Percentiles rank a stretch among this genome's conserved stretches.
Conservation (phyloP, 441 rosid species). For the Dalechampia spathulata region DNA sequence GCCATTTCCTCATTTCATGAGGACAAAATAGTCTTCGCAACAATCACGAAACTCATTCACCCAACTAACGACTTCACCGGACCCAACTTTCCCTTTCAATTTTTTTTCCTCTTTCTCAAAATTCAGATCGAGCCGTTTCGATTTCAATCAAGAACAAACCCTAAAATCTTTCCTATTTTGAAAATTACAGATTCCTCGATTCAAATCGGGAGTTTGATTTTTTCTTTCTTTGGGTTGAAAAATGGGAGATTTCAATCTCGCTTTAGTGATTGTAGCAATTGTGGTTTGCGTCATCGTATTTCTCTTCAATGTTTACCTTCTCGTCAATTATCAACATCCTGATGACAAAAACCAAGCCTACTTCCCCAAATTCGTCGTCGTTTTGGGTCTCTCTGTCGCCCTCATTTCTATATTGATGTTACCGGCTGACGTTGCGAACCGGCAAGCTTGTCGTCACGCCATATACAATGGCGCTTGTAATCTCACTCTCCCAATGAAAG, state of each 20-base stretch:
- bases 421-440: slow-evolving; percentile 95
- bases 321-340: slow-evolving; percentile 95
- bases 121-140: slow-evolving; percentile 1
- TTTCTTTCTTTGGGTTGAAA: too few species aligned
- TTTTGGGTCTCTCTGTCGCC: slow-evolving; percentile 78
- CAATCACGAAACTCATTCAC: background rate
- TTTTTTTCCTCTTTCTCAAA: slow-evolving; percentile 2
- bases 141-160: slow-evolving; percentile 24
- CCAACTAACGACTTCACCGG: slow-evolving; percentile 33
- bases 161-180: slow-evolving; percentile 20
- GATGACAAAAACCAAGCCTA: slow-evolving; percentile 98
- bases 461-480: slow-evolving; percentile 89
- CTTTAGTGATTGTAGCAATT: slow-evolving; percentile 83
- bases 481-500: slow-evolving; percentile 93
- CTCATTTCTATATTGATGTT: slow-evolving; percentile 91
- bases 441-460: slow-evolving; percentile 87
- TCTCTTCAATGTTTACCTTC: slow-evolving; percentile 84
- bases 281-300: slow-evolving; percentile 78
- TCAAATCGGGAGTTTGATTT: slow-evolving; percentile 90
- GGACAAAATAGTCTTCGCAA: slow-evolving; percentile 9
- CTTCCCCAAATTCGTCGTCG: slow-evolving; percentile 92
- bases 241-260: slow-evolving; percentile 24
- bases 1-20: background rate
- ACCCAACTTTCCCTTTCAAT: slow-evolving; percentile 16
- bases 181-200: too few species aligned